Evolutionary conservation across 2,329 filamentous ascomycete species (phyloP).

Genomic region (Nemania sp.): DNA sequence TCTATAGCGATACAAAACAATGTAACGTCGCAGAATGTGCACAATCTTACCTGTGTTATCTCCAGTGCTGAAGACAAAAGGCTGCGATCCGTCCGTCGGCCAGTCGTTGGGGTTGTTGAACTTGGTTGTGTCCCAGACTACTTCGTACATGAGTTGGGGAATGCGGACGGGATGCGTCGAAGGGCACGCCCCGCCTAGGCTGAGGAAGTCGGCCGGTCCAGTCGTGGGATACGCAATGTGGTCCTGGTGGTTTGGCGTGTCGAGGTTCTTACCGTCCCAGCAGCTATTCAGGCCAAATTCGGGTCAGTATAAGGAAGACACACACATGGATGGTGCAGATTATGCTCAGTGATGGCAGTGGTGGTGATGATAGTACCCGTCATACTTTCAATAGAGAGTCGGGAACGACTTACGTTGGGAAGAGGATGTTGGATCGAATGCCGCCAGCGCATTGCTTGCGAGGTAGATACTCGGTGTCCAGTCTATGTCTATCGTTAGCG

Average conservation of each 20-base stretch:
- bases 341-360: not conserved
- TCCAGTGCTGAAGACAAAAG: constrained; percentile 42
- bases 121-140: constrained; percentile 49
- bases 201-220: constrained; percentile 47
- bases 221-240: constrained; percentile 54
- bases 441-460: constrained; percentile 46
- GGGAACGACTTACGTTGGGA: constrained; percentile 60
- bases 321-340: too few relatives aligned
- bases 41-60: constrained; percentile 42
- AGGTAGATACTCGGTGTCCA: constrained; percentile 46
- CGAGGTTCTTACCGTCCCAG: constrained; percentile 57
- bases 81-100: constrained; percentile 45
- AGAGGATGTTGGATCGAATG: constrained; percentile 51
- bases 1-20: too few relatives aligned
- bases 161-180: constrained; percentile 45
- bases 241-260: constrained; percentile 51
- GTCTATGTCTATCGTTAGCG: constrained; percentile 32
- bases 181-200: constrained; percentile 41
- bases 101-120: constrained; percentile 45
- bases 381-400: too few relatives aligned
- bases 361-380: not conserved
- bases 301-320: too few relatives aligned
- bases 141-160: constrained; percentile 53
- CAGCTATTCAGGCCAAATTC: constrained; percentile 45
- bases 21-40: too few relatives aligned